phyloP scores from a whole-genome alignment of 1,139 yeast genomes.

The Torulaspora globosa region DNA sequence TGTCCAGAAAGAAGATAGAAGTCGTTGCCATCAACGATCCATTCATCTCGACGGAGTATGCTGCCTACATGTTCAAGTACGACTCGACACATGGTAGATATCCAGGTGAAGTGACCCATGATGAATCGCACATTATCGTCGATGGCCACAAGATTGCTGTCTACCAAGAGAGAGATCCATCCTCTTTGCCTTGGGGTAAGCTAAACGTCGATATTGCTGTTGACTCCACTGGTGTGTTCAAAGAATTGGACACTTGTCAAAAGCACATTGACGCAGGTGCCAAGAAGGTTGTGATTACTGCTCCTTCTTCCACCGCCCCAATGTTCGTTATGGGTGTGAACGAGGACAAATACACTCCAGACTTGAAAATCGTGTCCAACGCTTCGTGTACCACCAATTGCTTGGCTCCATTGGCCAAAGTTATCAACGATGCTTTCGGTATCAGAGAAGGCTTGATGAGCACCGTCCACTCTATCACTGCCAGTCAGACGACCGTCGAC shows the following conservation, averaged over 20 bases:
- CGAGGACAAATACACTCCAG: slow-evolving; percentile 66
- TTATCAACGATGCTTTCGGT: slow-evolving; percentile 72
- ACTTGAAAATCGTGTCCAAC: slow-evolving; percentile 70
- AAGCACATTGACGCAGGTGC: slow-evolving; percentile 87
- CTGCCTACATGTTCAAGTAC: slow-evolving; percentile 85
- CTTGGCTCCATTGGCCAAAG: slow-evolving; percentile 86
- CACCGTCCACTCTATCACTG: slow-evolving; percentile 85
- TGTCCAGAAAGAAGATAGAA: slow-evolving; percentile 62
- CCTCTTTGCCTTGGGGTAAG: slow-evolving; percentile 78
- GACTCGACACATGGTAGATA: slow-evolving; percentile 82
- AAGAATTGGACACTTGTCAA: slow-evolving; percentile 70
- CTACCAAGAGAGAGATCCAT: slow-evolving; percentile 79
- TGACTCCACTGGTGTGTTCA: slow-evolving; percentile 88
- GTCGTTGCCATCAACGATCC: slow-evolving; percentile 84
- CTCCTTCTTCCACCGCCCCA: slow-evolving; percentile 84
- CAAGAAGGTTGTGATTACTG: slow-evolving; percentile 82
- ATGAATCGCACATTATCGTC: slow-evolving; percentile 58
- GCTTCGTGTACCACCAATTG: slow-evolving; percentile 91
- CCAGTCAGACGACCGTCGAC: slow-evolving; percentile 86
- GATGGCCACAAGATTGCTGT: slow-evolving; percentile 66
- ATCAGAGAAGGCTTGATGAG: slow-evolving; percentile 87
- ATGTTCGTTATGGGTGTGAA: slow-evolving; percentile 88
- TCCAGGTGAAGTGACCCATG: slow-evolving; percentile 63
- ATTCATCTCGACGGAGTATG: slow-evolving; percentile 76
- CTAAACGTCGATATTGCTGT: slow-evolving; percentile 71